These are phyloP conservation scores for Camellia sinensis DNA, from an alignment of 148 eudicot species.

Conservation along the genomic window DNA sequence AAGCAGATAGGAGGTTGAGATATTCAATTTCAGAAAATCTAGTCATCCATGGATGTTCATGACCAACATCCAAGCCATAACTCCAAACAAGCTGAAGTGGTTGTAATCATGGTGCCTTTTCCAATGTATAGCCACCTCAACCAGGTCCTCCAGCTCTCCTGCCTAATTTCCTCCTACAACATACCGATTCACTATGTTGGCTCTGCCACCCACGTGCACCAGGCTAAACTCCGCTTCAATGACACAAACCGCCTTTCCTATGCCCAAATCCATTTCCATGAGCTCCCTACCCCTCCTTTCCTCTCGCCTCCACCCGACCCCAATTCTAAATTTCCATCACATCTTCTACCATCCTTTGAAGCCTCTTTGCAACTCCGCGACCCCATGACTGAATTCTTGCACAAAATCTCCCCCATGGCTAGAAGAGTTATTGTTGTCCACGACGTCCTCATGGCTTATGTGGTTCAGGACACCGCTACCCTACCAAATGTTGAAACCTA, in stretches of 20 bases:
- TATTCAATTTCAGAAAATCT: no score
- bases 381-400: slow-evolving; percentile 32
- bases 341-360: slow-evolving; percentile 44
- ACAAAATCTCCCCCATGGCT: slow-evolving; percentile 28
- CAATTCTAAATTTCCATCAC: slow-evolving; percentile 37
- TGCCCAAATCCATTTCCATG: slow-evolving; percentile 46
- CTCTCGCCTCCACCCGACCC: slow-evolving; percentile 25
- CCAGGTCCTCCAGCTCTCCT: no score
- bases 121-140: no score
- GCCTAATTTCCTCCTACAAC: no score
- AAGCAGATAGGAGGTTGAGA: no score
- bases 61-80: no score
- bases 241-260: slow-evolving; percentile 23
- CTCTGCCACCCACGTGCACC: slow-evolving; percentile 33
- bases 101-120: no score
- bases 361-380: slow-evolving; percentile 31
- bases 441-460: slow-evolving; percentile 44
- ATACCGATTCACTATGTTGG: no score
- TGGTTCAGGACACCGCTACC: slow-evolving; percentile 37
- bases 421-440: slow-evolving; percentile 41
- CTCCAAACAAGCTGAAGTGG: no score
- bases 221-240: slow-evolving; percentile 48
- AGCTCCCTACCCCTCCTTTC: slow-evolving; percentile 37
- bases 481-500: slow-evolving; percentile 55
- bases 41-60: no score